Conservation (phyloP, 2,329 filamentous ascomycete species). For the Teratosphaeria gauchensis region DNA sequence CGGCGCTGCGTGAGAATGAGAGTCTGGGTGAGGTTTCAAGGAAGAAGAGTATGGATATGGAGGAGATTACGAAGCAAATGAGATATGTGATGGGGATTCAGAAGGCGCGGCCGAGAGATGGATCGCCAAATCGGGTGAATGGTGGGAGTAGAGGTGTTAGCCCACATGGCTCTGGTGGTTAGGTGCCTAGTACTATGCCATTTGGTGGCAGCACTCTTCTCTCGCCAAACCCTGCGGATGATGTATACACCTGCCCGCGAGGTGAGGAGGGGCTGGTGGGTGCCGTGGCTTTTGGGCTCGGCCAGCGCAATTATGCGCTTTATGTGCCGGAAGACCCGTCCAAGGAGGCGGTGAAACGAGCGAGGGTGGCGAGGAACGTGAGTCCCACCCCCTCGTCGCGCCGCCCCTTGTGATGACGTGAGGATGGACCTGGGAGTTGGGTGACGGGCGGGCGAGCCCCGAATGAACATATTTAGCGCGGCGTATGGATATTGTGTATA, state of each 20-base stretch:
- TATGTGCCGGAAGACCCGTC: background rate
- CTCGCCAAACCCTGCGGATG: background rate
- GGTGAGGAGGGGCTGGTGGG: background rate
- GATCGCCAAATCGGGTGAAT: background rate
- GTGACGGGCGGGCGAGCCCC: background rate
- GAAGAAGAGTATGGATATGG: constrained; percentile 52
- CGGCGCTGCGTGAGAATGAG: constrained; percentile 50
- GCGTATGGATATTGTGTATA: background rate
- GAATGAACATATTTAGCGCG: background rate
- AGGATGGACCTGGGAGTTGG: background rate
- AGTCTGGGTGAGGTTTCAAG: constrained; percentile 48
- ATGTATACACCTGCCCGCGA: background rate
- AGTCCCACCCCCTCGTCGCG: background rate
- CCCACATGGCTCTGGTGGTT: background rate
- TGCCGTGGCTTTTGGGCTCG: background rate
- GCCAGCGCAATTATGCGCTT: background rate
- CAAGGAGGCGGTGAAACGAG: background rate
- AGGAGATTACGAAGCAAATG: constrained; percentile 53
- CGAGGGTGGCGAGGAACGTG: background rate
- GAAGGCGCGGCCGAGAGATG: constrained; percentile 21
- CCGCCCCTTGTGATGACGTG: background rate
- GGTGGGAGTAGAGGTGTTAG: background rate
- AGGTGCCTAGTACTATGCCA: background rate
- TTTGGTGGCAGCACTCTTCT: background rate
- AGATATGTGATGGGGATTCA: constrained; percentile 64